These are phyloP conservation scores for Picea abies DNA, from an alignment of 83 land plant genomes.

Conservation along the genomic window DNA sequence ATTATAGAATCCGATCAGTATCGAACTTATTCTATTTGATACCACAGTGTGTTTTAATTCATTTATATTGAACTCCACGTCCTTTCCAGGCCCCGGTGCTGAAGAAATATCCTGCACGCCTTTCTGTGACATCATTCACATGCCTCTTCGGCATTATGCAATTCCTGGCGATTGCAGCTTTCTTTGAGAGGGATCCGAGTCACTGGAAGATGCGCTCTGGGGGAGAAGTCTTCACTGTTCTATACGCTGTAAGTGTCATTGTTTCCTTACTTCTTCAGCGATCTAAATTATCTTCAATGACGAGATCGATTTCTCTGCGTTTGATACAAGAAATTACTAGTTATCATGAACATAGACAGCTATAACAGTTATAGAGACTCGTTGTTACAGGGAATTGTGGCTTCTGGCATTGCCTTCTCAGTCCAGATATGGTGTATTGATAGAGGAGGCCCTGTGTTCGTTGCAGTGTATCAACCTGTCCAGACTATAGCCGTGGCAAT, in stretches of 20 bases:
- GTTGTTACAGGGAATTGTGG: slow-evolving; percentile 67
- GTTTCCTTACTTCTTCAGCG: background rate
- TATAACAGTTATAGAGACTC: too few relatives aligned
- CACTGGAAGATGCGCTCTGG: slow-evolving; percentile 65
- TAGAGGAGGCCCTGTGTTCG: slow-evolving; percentile 88
- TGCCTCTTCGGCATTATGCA: slow-evolving; percentile 86
- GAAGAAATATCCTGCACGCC: slow-evolving; percentile 79
- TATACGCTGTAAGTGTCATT: slow-evolving; percentile 64
- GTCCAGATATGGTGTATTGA: slow-evolving; percentile 94
- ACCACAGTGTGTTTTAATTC: too few relatives aligned
- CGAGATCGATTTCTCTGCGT: background rate
- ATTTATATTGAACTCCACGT: too few relatives aligned
- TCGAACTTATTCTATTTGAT: too few relatives aligned
- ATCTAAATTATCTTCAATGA: background rate
- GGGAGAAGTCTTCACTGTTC: slow-evolving; percentile 59
- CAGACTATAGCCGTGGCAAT: slow-evolving; percentile 85
- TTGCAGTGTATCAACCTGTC: slow-evolving; percentile 88
- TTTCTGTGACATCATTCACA: slow-evolving; percentile 77
- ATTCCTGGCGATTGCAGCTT: slow-evolving; percentile 70
- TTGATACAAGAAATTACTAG: too few relatives aligned
- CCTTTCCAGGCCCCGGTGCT: slow-evolving; percentile 67
- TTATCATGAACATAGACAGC: too few relatives aligned
- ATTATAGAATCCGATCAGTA: too few relatives aligned
- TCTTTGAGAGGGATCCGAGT: slow-evolving; percentile 49
- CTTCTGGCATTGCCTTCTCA: slow-evolving; percentile 87